A percentile compares a stretch with the other conserved stretches of the same genome.
phyloP scores from a whole-genome alignment of 2,329 filamentous ascomycete species.

The Exophiala spinifera region DNA sequence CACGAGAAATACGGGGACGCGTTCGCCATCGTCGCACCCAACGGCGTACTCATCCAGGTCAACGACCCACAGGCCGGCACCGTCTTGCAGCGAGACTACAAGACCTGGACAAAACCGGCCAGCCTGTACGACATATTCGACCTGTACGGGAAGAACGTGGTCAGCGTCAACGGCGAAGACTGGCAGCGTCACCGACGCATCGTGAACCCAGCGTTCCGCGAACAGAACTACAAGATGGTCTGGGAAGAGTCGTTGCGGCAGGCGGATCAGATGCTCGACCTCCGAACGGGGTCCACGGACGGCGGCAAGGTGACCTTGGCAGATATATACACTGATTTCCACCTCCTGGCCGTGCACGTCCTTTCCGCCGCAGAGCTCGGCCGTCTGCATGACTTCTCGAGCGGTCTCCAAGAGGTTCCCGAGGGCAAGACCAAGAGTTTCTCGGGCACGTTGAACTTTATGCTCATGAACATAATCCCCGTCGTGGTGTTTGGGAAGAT shows the following conservation, averaged over 20 bases:
- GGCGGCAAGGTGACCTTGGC: constrained; percentile 5
- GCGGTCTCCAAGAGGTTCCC: not conserved
- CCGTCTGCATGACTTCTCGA: not conserved
- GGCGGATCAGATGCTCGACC: constrained; percentile 30
- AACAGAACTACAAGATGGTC: constrained; percentile 40
- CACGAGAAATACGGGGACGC: constrained; percentile 1
- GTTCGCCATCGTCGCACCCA: constrained; percentile 7
- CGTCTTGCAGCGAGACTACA: not conserved
- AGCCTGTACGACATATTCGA: constrained; percentile 24
- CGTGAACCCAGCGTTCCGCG: constrained; percentile 43
- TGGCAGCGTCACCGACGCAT: constrained; percentile 42
- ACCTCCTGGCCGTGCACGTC: constrained; percentile 26
- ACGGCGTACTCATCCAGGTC: not conserved
- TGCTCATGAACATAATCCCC: constrained; percentile 15
- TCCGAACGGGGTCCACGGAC: not conserved
- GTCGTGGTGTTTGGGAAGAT: too few species aligned
- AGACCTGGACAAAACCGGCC: not conserved
- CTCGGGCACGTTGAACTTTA: constrained; percentile 26
- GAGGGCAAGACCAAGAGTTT: constrained; percentile 1
- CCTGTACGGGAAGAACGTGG: constrained; percentile 35
- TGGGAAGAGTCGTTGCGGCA: constrained; percentile 38
- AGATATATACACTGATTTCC: constrained; percentile 1
- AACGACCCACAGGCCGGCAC: not conserved
- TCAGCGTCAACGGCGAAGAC: constrained; percentile 30
- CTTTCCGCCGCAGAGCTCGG: constrained; percentile 26